These are phyloP conservation scores for Beauveria medogensis DNA, from an alignment of 2,329 filamentous ascomycete species.

Conservation along the genomic window DNA sequence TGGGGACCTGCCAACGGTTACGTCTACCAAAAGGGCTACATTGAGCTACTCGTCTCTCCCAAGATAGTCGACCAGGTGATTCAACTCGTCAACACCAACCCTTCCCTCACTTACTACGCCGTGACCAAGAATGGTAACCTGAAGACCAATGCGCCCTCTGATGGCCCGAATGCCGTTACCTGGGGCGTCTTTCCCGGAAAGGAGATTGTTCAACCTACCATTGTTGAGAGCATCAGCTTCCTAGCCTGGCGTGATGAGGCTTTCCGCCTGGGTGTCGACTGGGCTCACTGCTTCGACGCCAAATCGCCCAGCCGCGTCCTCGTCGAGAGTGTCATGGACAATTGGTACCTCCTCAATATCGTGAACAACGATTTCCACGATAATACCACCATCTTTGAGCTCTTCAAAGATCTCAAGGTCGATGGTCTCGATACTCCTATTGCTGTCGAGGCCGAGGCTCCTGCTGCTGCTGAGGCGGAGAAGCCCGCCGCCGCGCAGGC, in stretches of 20 bases:
- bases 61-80: constrained; percentile 71
- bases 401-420: constrained; percentile 74
- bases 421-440: constrained; percentile 46
- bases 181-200: constrained; percentile 99
- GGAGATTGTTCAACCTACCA: constrained; percentile 99
- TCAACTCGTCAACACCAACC: constrained; percentile 65
- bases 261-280: constrained; percentile 84
- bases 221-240: constrained; percentile 96
- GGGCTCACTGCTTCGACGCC: constrained; percentile 82
- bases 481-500: background rate
- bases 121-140: constrained; percentile 78
- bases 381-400: constrained; percentile 68
- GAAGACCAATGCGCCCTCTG: constrained; percentile 73
- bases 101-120: constrained; percentile 87
- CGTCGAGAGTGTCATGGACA: constrained; percentile 76
- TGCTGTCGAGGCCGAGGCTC: constrained; percentile 17
- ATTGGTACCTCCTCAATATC: constrained; percentile 93
- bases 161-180: constrained; percentile 94
- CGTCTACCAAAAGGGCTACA: constrained; percentile 96
- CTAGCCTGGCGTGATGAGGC: constrained; percentile 98
- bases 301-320: constrained; percentile 68
- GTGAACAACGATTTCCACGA: constrained; percentile 98
- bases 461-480: background rate
- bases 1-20: constrained; percentile 95
- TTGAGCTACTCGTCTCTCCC: constrained; percentile 82